Evolutionary conservation across 345 rosid species (phyloP), one percentile per base, ranked within the genome.

Genomic region (Populus euphratica): DNA sequence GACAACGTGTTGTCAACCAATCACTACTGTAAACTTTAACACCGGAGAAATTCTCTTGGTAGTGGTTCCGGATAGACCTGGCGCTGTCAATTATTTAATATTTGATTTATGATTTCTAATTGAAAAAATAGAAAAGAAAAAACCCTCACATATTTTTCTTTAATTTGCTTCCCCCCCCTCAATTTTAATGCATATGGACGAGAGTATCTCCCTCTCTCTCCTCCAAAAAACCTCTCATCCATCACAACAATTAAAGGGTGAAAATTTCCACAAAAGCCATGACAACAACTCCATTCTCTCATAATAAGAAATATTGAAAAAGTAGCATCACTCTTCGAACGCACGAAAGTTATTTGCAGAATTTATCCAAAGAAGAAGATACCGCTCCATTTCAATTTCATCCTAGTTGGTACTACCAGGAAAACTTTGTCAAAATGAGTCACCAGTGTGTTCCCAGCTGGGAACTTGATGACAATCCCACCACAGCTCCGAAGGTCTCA

Each of bases 401-500:
- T 10, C 64, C 27, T 10, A 3, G 47, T 43, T 41, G 47, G 47
- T 43, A 11, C 47, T 43, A 43, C 47, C 16, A 59, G 12, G 29
- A 23, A 23, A 59, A 59, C 25, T 50, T 21, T 17, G 44, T 25
- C 7, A 77, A 64, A 74, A 92, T 91, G 99, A 92, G 92, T 78
- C 29, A 59, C 25, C 99, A 87, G 88, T 90, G 98, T 74, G 98
- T 95, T 78, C 98, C 99, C 36, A 84, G 84, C 70, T 93, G 92
- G 91, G 89, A 90, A 77, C 80, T 86, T 72, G 91, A 89, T 33
- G 90, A 89, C 8, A 61, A 77, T 82, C 86, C 85, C 38, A 12
- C 73, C 13, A 31, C 80, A 25, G 67, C 59, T 10, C 35, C 64
- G 5, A 76, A 80, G 63, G 70, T 68, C 79, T 74, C 90, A 36